Evolutionary conservation across 169 alveolate species (phyloP).

Genomic region (Theileria orientalis): DNA sequence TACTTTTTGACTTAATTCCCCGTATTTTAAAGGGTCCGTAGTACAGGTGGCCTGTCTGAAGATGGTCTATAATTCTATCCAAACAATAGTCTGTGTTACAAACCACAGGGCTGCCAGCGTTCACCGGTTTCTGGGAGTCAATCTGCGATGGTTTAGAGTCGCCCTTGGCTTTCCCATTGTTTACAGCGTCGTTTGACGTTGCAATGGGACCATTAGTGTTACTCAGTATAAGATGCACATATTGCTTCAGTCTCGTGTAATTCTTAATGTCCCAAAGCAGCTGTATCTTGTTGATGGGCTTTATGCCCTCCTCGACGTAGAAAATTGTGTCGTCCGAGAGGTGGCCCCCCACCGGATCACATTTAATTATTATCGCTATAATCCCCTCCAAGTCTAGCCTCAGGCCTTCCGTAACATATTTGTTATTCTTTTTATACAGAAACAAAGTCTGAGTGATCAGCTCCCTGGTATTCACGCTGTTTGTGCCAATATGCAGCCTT

Average conservation of each 20-base stretch:
- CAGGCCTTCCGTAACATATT: conserved; percentile 18
- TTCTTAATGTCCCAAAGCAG: neutral
- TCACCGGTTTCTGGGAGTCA: neutral
- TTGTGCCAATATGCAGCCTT: conserved; percentile 7
- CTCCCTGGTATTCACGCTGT: neutral
- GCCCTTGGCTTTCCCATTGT: neutral
- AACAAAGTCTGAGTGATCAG: neutral
- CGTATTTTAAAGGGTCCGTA: no score
- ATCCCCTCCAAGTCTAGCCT: neutral
- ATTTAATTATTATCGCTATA: conserved; percentile 13
- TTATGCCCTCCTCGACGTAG: conserved; percentile 28
- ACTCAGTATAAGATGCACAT: neutral
- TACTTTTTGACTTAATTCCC: neutral
- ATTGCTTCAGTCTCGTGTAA: neutral
- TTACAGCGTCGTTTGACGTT: neutral
- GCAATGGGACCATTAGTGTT: neutral
- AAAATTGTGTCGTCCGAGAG: conserved; percentile 29
- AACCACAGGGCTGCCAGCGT: no score
- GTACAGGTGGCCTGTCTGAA: no score
- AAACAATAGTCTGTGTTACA: no score
- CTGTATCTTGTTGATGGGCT: conserved; percentile 21
- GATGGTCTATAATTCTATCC: no score
- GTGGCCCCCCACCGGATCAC: conserved; percentile 60
- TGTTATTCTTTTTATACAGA: neutral
- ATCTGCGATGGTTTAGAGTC: no score